Base-by-base conservation (phyloP, 2,329 filamentous ascomycete genomes). In the Ceratocystis alfenasii region DNA sequence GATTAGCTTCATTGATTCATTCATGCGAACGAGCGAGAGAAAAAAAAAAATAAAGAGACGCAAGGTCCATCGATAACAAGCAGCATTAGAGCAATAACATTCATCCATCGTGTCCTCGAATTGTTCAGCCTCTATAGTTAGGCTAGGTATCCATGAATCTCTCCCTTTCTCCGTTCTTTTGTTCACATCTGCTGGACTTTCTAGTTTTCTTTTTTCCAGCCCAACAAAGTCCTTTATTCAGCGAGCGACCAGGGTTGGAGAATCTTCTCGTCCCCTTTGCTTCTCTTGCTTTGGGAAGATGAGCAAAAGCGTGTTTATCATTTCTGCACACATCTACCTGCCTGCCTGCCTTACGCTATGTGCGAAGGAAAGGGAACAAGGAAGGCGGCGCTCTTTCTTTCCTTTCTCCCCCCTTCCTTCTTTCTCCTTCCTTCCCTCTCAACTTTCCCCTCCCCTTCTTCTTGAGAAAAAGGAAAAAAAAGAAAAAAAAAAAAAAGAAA, bases 61-160 rank as follows among this genome's bases (percentile, higher is more conserved):
- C 17, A 7, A 8, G 25, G 22, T 15, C 50, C 50, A 55, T 55
- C 20, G 46, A 50, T 30, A 53, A 22, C 48, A 10, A 55, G 20
- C 22, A 33, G 30, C 30, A 33, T 33, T 33, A 33, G 30, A 33
- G 30, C 30, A 33, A 33, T 33, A 33, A 33, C 50, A 55, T 25
- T 30, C 22, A 28, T 55, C 50, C 50, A 55, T 55, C 6, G 50
- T 30, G 50, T 15, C 50, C n/a, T 28, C 10, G 50, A 30, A 55
- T 55, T 55, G 50, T 55, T 55, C 20, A 55, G 50, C 50, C 25
- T 30, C 25, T 55, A 8, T 33, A 55, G 50, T 55, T 55, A 28
- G 50, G 5, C 10, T 7, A 10, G 22, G 20, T 28, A 55, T 55
- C 50, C 50, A 55, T 55, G 50, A 8, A 4, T 28, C 20, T 2